Percentiles rank a stretch among this genome's conserved stretches.
Evolutionary conservation across 306 rosid species (phyloP).

Genomic region (Prinsepia uniflora): DNA sequence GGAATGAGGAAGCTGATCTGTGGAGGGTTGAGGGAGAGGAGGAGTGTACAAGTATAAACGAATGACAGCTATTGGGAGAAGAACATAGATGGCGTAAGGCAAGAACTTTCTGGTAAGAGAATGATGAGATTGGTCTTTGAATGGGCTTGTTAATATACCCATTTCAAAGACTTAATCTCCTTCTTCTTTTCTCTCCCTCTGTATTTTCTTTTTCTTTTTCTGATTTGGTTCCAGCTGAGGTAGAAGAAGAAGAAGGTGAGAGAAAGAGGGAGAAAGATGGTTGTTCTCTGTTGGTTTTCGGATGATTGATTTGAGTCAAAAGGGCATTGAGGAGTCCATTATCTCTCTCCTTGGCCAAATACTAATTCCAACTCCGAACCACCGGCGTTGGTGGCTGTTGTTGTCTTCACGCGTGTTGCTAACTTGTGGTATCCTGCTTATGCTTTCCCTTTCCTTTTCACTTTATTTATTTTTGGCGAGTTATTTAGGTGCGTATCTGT

Average conservation of each 20-base stretch:
- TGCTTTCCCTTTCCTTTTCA: not conserved
- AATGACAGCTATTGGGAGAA: slow-evolving; percentile 61
- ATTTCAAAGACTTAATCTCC: slow-evolving; percentile 20
- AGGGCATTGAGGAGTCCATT: slow-evolving; percentile 13
- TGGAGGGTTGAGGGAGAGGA: slow-evolving; percentile 33
- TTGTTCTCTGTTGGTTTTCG: not conserved
- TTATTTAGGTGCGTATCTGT: not conserved
- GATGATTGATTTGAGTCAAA: slow-evolving; percentile 21
- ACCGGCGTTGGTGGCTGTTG: slow-evolving; percentile 15
- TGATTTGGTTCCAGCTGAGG: slow-evolving; percentile 9
- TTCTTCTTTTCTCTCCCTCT: not conserved
- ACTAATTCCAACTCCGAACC: slow-evolving; percentile 9
- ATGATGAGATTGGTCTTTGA: slow-evolving; percentile 42
- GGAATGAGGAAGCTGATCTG: slow-evolving; percentile 35
- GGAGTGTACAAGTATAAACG: slow-evolving; percentile 59
- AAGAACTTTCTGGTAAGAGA: slow-evolving; percentile 42
- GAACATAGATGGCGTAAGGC: slow-evolving; percentile 52
- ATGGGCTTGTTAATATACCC: slow-evolving; percentile 34
- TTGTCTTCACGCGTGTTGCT: slow-evolving; percentile 15
- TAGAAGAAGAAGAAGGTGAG: not conserved
- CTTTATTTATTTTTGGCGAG: not conserved
- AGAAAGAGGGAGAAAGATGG: not conserved
- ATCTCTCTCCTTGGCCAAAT: slow-evolving; percentile 18
- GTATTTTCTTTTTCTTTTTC: not conserved
- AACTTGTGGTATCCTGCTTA: slow-evolving; percentile 15